Evolutionary conservation across 2,329 filamentous ascomycete species (phyloP), one percentile per base, ranked within the genome.

Genomic region (Leptodontidium sp.): DNA sequence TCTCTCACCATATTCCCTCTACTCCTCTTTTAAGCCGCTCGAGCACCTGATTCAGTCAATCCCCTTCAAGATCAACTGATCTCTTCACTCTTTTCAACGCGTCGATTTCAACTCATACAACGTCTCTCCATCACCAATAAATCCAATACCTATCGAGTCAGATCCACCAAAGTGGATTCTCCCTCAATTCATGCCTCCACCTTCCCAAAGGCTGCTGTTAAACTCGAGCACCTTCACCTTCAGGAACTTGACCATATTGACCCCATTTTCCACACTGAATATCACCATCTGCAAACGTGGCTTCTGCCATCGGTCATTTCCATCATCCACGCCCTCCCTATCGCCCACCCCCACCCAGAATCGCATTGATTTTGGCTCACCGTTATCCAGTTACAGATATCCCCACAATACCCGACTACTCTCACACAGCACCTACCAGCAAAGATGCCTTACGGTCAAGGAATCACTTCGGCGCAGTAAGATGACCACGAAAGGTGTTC

Each of bases 401-500:
- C 6, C 29, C 29, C 29, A 32, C 29, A 32, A 32, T 32, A 32
- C 29, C 29, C 29, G 29, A 32, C 29, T 32, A 32, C 29, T 2
- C 15, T 29, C 43, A 7, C 35, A 38, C 29, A 26, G 12, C 45
- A 43, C 9, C 29, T n/a, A 62, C 5, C 17, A 43, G 38, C n/a
- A 43, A 62, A 49, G 43, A 62, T 62, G 59, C 9, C 43, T 8
- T 49, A 21, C 55, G 32, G 21, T 26, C 35, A 40, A 45, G 14
- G 21, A 24, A 7, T 59, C 32, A 59, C 55, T 26, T 24, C 47
- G 6, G 35, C 53, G 47, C 45, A 64, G 61, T 64, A 64, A 53
- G 32, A 5, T n/a, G 32, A 2, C n/a, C n/a, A n/a, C 4, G 12
- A 1, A 8, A 49, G 14, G 6, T 21, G 6, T 7, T 50, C 6